A percentile compares a stretch with the other conserved stretches of the same genome.
Evolutionary conservation across 352 stramenopile genomes (phyloP).

Genomic region (Peronospora destructor): DNA sequence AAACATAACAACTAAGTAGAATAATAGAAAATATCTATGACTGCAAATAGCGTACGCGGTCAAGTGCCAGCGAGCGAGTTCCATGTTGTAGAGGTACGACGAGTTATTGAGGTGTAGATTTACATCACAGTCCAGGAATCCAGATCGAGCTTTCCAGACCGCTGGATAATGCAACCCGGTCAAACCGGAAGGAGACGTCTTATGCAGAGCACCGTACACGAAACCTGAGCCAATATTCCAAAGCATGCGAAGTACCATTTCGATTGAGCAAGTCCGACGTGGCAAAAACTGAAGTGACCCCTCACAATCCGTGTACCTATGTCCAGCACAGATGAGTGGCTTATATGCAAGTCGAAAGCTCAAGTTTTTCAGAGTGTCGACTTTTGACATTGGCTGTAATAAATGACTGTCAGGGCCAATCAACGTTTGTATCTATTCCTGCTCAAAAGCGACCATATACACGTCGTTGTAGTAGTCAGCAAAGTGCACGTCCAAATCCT

Average conservation of each 20-base stretch:
- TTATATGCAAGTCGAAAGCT: conserved; percentile 1
- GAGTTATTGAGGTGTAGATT: conserved; percentile 86
- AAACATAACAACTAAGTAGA: background rate
- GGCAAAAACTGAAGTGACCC: conserved; percentile 10
- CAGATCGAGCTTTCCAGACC: conserved; percentile 61
- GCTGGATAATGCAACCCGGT: conserved; percentile 56
- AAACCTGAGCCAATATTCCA: conserved; percentile 71
- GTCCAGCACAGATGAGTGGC: background rate
- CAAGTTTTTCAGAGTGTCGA: background rate
- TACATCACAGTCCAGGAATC: conserved; percentile 77
- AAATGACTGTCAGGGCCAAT: conserved; percentile 1
- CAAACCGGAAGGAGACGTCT: conserved; percentile 39
- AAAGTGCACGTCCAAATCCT: conserved; percentile 95
- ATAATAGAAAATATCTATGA: background rate
- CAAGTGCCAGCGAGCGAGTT: conserved; percentile 84
- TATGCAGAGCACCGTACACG: conserved; percentile 46
- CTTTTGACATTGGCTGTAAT: conserved; percentile 13
- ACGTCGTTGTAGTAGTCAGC: conserved; percentile 96
- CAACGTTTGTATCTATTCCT: conserved; percentile 20
- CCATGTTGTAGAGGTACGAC: conserved; percentile 76
- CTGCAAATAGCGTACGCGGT: conserved; percentile 37
- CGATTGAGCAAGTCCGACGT: conserved; percentile 1
- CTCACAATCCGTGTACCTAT: background rate
- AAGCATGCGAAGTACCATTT: conserved; percentile 67
- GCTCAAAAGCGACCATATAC: conserved; percentile 90